Evolutionary conservation across 1,284 basidiomycete species (phyloP), one percentile per base, ranked within the genome.

Genomic region (Ustilago xerochloae): DNA sequence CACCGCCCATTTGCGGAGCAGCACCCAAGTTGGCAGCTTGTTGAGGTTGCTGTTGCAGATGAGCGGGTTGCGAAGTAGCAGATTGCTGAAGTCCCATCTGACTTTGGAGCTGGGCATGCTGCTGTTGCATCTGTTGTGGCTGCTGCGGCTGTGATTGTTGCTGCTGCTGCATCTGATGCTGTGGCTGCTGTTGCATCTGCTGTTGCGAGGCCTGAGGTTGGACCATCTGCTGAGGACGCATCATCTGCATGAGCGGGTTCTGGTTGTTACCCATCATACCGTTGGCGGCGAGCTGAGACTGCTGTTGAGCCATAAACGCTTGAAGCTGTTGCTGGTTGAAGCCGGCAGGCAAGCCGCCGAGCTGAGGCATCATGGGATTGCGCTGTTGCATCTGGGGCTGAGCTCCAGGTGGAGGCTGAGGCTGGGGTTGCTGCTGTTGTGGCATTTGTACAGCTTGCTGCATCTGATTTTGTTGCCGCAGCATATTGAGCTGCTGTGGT

Each of bases 281-380:
- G 24, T 61, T 64, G 32, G 55, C 57, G 36, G 55, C 54, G 2
- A 59, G 49, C 53, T 75, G 72, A 4, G 58, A 59, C 54, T 75
- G 72, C 63, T 75, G 72, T 54, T 75, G 72, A 4, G 66, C 63
- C 59, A 75, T 66, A 35, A 63, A 52, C 5, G 67, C 63, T 35
- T 71, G 67, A 9, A 70, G 55, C 58, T 77, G 75, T 63, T 77
- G 75, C 41, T 76, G 68, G 26, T 60, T 74, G 71, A 74, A 69
- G 32, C 62, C 66, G 26, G 45, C 50, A 22, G 65, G 74, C 52
- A 69, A 30, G 15, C 65, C 65, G 15, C 70, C 69, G 30, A 65
- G 68, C 53, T 72, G 74, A 26, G 61, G 65, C 68, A 69, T 67
- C 50, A 72, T 69, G 38, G 70, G 62, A 45, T 68, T 75, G 32